Evolutionary conservation across 2,329 filamentous ascomycete genomes (phyloP), one percentile per base, ranked within the genome.

Genomic region (Fusarium falciforme): DNA sequence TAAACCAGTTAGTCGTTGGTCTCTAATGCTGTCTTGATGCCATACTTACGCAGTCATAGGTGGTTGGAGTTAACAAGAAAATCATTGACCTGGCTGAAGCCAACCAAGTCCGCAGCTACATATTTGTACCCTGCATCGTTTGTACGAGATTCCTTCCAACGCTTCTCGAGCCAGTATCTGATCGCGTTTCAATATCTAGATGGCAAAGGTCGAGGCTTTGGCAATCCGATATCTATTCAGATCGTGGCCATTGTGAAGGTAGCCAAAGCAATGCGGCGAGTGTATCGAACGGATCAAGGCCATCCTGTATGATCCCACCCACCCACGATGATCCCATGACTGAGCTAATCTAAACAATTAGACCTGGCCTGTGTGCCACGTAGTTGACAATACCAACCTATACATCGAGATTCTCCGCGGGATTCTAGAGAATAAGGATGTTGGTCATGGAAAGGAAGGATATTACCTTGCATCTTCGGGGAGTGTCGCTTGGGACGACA

Each of bases 51-150:
- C 14, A 36, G 8, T 7, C 10, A 2, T 11, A 57, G 52, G 52
- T 12, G 2, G 8, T 57, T 17, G 16, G 20, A 10, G 31, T 35
- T 10, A 57, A 57, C n/a, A 25, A 36, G 20, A 57, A 8, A 4
- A 35, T 57, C 3, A 22, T 57, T 7, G 29, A 36, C 31, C 14
- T 57, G 4, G 52, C 52, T 22, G 52, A 57, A 57, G 52, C 52
- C 31, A 36, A 57, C 31, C 31, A 36, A 57, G 31, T 57, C 22
- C 31, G 52, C 6, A 25, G 52, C 31, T 57, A 57, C 20, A 35
- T 57, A 57, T 57, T 57, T 36, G 52, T 35, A 10, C 52, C 52
- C 2, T 57, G 52, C 52, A 36, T 57, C 1, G 52, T 57, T 25
- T 57, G 52, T 57, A n/a, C n/a, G n/a, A n/a, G n/a, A n/a, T n/a